Conservation (phyloP, 225 moss, liverwort and hornwort species). For the Takakia lepidozioides region DNA sequence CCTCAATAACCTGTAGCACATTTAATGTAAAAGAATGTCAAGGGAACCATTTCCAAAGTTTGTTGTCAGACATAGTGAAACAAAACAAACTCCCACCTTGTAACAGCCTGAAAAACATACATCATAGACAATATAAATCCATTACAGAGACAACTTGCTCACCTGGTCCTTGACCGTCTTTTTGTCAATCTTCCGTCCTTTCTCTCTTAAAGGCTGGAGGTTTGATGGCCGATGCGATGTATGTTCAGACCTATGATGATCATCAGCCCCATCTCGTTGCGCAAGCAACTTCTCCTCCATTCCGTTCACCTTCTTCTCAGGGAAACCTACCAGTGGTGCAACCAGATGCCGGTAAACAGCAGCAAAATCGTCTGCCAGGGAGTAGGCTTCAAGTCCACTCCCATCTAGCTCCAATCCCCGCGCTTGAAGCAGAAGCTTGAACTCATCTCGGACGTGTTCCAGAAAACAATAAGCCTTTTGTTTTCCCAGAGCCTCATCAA, state of each 20-base stretch:
- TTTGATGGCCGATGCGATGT: constrained; percentile 6
- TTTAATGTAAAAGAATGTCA: neutral
- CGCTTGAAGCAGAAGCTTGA: constrained; percentile 25
- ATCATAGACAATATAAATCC: too few species aligned
- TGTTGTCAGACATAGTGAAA: too few species aligned
- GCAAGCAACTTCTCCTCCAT: constrained; percentile 15
- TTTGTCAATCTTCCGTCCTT: constrained; percentile 21
- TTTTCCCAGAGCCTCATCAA: constrained; percentile 48
- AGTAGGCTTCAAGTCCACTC: constrained; percentile 8
- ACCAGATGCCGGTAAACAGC: constrained; percentile 26
- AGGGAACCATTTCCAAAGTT: too few species aligned
- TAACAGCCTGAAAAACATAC: too few species aligned
- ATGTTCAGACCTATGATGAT: constrained; percentile 1
- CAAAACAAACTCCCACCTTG: too few species aligned
- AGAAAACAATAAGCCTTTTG: constrained; percentile 20
- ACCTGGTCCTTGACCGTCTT: constrained; percentile 40
- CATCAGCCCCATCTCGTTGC: constrained; percentile 7
- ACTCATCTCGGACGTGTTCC: constrained; percentile 34
- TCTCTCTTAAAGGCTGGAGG: constrained; percentile 18
- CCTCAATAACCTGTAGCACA: constrained; percentile 24
- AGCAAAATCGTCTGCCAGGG: constrained; percentile 17
- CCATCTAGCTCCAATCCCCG: constrained; percentile 27
- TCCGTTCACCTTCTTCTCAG: constrained; percentile 29
- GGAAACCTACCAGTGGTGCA: constrained; percentile 28
- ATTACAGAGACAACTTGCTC: constrained; percentile 2